phyloP scores from a whole-genome alignment of 306 rosid genomes.

The Neltuma alba region DNA sequence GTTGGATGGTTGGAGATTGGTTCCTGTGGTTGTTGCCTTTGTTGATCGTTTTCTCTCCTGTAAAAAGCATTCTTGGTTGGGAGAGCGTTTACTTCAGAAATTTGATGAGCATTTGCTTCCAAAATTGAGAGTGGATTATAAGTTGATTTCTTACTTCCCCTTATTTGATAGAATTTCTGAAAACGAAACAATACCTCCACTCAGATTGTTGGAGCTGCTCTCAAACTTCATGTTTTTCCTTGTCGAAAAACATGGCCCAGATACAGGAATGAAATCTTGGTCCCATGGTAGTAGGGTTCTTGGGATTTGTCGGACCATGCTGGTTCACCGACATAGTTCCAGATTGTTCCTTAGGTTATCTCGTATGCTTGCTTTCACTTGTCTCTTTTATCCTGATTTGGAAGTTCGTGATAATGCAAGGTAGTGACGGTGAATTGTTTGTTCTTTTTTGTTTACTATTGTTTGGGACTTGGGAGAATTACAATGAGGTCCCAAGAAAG shows the following conservation, averaged over 20 bases:
- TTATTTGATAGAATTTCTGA: slow-evolving; percentile 85
- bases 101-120: slow-evolving; percentile 88
- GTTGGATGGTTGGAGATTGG: slow-evolving; percentile 72
- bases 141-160: slow-evolving; percentile 75
- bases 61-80: slow-evolving; percentile 83
- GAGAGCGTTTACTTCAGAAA: slow-evolving; percentile 86
- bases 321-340: slow-evolving; percentile 89
- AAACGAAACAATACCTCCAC: slow-evolving; percentile 79
- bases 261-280: slow-evolving; percentile 82
- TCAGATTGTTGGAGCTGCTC: slow-evolving; percentile 74
- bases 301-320: slow-evolving; percentile 84
- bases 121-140: slow-evolving; percentile 77
- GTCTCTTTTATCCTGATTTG: slow-evolving; percentile 91
- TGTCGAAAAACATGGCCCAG: slow-evolving; percentile 86
- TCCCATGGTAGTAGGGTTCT: slow-evolving; percentile 94
- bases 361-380: slow-evolving; percentile 76
- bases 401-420: slow-evolving; percentile 97
- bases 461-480: no score
- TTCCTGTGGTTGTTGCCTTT: slow-evolving; percentile 82
- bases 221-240: slow-evolving; percentile 80
- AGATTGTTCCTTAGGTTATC: slow-evolving; percentile 84
- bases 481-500: no score
- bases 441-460: slow-evolving; percentile 4
- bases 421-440: slow-evolving; percentile 43
- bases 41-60: slow-evolving; percentile 82